phyloP scores from a whole-genome alignment of 2,329 filamentous ascomycete genomes.

The Rosellinia necatrix region DNA sequence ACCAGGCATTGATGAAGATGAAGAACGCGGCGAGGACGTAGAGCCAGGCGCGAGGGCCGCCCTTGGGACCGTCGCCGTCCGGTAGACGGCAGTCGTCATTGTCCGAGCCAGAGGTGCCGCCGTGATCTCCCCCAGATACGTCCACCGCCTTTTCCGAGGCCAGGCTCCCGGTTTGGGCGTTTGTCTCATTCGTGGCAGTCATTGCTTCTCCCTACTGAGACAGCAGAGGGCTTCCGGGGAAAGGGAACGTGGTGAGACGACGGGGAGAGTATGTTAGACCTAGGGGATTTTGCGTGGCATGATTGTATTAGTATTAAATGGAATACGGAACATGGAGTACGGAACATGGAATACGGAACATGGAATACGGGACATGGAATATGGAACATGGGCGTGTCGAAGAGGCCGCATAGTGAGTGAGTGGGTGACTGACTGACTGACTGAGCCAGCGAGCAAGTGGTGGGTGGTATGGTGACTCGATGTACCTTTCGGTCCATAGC shows the following conservation, averaged over 20 bases:
- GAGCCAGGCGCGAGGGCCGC: constrained; percentile 5
- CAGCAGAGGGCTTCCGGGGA: background rate
- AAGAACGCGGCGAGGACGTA: constrained; percentile 10
- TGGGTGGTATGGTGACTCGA: too few relatives aligned
- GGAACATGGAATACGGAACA: too few relatives aligned
- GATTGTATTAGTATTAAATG: too few relatives aligned
- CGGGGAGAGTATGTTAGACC: background rate
- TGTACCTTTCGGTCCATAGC: too few relatives aligned
- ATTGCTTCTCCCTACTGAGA: background rate
- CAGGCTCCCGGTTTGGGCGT: background rate
- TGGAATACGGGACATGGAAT: too few relatives aligned
- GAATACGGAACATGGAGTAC: too few relatives aligned
- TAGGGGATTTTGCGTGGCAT: background rate
- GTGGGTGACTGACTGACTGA: too few relatives aligned
- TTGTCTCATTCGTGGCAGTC: background rate
- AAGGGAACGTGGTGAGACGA: background rate
- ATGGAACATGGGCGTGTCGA: too few relatives aligned
- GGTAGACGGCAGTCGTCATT: background rate
- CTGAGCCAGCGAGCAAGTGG: too few relatives aligned
- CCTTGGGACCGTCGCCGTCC: background rate
- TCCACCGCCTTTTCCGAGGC: background rate
- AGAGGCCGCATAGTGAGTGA: too few relatives aligned
- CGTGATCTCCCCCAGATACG: background rate
- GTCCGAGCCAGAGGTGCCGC: background rate
- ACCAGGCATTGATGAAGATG: constrained; percentile 16